These are phyloP conservation scores for Paramecium primaurelia DNA, from an alignment of 73 alveolate genomes.

Conservation along the genomic window DNA sequence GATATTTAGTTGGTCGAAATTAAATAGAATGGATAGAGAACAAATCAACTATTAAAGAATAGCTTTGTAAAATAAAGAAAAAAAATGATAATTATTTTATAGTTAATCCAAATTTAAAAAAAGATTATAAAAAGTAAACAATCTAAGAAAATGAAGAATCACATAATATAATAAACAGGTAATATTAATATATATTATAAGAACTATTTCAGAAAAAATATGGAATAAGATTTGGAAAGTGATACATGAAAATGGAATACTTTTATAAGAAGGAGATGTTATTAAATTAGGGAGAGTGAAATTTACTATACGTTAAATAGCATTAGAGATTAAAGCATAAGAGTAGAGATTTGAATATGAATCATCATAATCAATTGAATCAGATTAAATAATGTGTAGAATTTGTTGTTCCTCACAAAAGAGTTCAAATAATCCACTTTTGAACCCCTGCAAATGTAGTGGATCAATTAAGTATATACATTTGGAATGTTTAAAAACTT, in stretches of 20 bases:
- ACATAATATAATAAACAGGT: not conserved
- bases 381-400: slow-evolving; percentile 52
- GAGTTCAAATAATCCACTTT: slow-evolving; percentile 57
- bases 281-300: slow-evolving; percentile 50
- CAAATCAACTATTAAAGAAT: not conserved
- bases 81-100: not conserved
- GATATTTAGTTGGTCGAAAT: not conserved
- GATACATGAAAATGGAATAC: not conserved
- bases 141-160: not conserved
- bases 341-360: not conserved
- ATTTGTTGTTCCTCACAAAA: slow-evolving; percentile 66
- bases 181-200: not conserved
- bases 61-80: not conserved
- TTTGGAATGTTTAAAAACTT: slow-evolving; percentile 62
- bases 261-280: slow-evolving; percentile 40
- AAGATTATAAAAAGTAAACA: not conserved
- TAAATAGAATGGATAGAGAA: not conserved
- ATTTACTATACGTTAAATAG: not conserved
- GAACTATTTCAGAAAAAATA: not conserved
- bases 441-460: slow-evolving; percentile 72
- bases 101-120: not conserved
- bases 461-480: slow-evolving; percentile 73
- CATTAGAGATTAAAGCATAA: not conserved
- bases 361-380: not conserved
- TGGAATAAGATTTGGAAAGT: not conserved